Percentiles rank a stretch among this genome's conserved stretches.
Evolutionary conservation across 768 basidiomycete species (phyloP).

Genomic region (Rhodotorula kratochvilovae): DNA sequence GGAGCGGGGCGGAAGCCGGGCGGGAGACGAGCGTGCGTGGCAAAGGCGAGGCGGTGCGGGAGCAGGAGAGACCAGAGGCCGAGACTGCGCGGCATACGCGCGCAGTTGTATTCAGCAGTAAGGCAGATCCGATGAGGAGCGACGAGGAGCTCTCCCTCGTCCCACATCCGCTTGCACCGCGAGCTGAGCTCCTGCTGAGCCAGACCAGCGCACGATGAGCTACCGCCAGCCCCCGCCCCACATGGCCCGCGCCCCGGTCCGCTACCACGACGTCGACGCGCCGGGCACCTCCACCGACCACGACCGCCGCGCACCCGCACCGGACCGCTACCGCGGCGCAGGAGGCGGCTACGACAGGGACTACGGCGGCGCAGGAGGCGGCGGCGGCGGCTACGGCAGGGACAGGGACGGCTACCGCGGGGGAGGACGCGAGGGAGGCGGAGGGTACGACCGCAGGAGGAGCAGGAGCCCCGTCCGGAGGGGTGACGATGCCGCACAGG

Average conservation of each 20-base stretch:
- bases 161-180: too few relatives aligned
- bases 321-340: not conserved
- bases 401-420: not conserved
- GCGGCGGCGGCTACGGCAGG: too few relatives aligned
- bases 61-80: too few relatives aligned
- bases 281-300: not conserved
- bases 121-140: too few relatives aligned
- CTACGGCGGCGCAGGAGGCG: not conserved
- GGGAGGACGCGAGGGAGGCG: not conserved
- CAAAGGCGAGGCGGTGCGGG: too few relatives aligned
- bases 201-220: too few relatives aligned
- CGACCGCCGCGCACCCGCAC: not conserved
- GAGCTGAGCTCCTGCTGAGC: too few relatives aligned
- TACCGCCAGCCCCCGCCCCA: not conserved
- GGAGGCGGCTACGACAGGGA: not conserved
- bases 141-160: too few relatives aligned
- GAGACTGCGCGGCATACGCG: too few relatives aligned
- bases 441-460: slow-evolving; percentile 12
- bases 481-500: not conserved
- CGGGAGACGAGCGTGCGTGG: not conserved
- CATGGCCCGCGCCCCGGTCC: not conserved
- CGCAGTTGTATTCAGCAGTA: too few relatives aligned
- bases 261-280: slow-evolving; percentile 4
- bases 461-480: slow-evolving; percentile 11
- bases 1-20: too few relatives aligned